Evolutionary conservation across 2,329 filamentous ascomycete genomes (phyloP), one percentile per base, ranked within the genome.

Genomic region (Diplodia intermedia): DNA sequence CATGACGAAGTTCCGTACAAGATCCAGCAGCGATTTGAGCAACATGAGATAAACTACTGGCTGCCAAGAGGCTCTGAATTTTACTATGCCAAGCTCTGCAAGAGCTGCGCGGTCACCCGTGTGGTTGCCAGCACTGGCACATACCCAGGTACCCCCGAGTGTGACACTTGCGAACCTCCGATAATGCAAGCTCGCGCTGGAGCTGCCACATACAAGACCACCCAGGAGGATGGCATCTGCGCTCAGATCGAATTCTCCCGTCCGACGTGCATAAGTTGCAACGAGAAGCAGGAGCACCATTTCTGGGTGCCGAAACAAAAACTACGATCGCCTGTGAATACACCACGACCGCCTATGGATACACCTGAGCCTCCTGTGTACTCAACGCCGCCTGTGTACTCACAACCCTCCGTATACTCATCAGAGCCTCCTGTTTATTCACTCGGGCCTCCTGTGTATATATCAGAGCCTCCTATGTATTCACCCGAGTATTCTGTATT

Each of bases 11-110:
- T 52, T n/a, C 20, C 49, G 18, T 23, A 56, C 53, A 3, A 38
- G n/a, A 15, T 38, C 31, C 53, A 36, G 49, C 49, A 26, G 49
- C 49, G 26, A n/a, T 65, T 65, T 33, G 20, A 65, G n/a, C 15
- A 55, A 8, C 5, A 53, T 3, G 62, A 65, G 4, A 54, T 65
- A 23, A 65, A 65, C 49, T 65, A 54, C 33, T 65, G 62, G 62
- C 20, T 29, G 2, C 33, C 62, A 12, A 9, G 14, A 20, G 62
- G 33, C 15, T 65, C 62, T n/a, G 33, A 43, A 4, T 53, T 43
- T 23, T 65, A 65, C 62, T 65, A 65, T 11, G 36, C 50, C 14
- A 54, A 55, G 50, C 12, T 65, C 36, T 65, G 62, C 20, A 6
- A 6, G 14, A 26, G 33, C n/a, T 65, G 62, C 20, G 26, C 47